phyloP scores from a whole-genome alignment of 2,329 filamentous ascomycete species.

The Coniella vitis region DNA sequence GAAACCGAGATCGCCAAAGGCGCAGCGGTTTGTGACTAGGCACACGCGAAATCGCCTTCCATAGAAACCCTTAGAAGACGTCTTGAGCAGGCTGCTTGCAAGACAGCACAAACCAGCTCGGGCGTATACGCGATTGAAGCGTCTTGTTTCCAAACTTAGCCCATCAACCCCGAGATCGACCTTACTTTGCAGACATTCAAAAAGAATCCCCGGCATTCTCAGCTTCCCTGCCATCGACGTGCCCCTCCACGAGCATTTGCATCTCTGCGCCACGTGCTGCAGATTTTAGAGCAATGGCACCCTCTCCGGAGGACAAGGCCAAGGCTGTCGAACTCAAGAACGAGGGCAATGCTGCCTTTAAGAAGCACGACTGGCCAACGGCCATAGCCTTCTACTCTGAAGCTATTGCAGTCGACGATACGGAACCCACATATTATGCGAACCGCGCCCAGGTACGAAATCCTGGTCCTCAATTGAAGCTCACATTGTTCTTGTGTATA shows the following conservation, averaged over 20 bases:
- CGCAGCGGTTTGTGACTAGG: not conserved
- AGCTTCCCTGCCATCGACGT: constrained; percentile 2
- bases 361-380: constrained; percentile 73
- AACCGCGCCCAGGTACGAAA: constrained; percentile 83
- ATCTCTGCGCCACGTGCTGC: constrained; percentile 1
- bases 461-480: constrained; percentile 14
- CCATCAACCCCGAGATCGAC: not conserved
- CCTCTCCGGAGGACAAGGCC: constrained; percentile 49
- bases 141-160: not conserved
- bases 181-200: not conserved
- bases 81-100: not conserved
- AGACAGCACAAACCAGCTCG: not conserved
- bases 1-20: not conserved
- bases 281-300: constrained; percentile 17
- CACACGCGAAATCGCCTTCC: constrained; percentile 5
- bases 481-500: constrained; percentile 33
- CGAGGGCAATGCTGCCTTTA: constrained; percentile 90
- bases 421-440: constrained; percentile 84
- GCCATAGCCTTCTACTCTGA: constrained; percentile 81
- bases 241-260: not conserved
- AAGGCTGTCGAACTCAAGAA: constrained; percentile 82
- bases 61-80: constrained; percentile 8
- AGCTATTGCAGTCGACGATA: constrained; percentile 76
- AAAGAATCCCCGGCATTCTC: not conserved
- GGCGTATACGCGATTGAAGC: not conserved